phyloP scores from a whole-genome alignment of 768 basidiomycete genomes.

The Clathrus columnatus region DNA sequence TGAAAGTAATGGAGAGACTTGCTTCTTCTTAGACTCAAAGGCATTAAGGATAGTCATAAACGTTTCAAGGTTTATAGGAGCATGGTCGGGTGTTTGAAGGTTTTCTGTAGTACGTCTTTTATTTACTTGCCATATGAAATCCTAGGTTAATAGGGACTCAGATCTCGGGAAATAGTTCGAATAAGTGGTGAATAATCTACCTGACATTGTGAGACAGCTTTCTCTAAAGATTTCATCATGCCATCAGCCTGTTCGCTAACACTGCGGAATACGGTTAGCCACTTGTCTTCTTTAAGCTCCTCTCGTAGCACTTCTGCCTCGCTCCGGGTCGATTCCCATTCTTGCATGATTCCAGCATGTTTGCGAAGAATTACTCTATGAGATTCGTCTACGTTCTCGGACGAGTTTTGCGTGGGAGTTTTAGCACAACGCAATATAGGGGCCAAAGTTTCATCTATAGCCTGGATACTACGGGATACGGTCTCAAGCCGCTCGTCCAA shows the following conservation, averaged over 20 bases:
- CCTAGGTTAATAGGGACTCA: conserved; percentile 32
- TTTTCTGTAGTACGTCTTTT: conserved; percentile 40
- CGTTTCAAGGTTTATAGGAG: conserved; percentile 47
- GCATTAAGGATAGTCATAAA: conserved; percentile 63
- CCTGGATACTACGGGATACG: conserved; percentile 63
- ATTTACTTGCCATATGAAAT: conserved; percentile 81
- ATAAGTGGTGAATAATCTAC: conserved; percentile 32
- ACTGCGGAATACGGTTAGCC: conserved; percentile 90
- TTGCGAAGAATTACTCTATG: conserved; percentile 54
- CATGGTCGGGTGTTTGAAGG: conserved; percentile 31
- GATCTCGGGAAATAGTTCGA: neutral
- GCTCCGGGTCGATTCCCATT: conserved; percentile 76
- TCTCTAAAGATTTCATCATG: conserved; percentile 96
- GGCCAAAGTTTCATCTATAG: conserved; percentile 55
- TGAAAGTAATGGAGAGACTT: conserved; percentile 15
- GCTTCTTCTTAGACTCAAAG: conserved; percentile 87
- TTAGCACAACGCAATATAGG: conserved; percentile 44
- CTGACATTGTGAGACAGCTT: conserved; percentile 84
- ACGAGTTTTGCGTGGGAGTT: conserved; percentile 36
- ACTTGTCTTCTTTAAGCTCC: conserved; percentile 95
- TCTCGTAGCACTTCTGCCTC: conserved; percentile 77
- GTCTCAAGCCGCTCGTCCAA: conserved; percentile 73
- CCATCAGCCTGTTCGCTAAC: conserved; percentile 92
- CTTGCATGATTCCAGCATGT: conserved; percentile 57
- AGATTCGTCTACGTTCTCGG: conserved; percentile 30